Evolutionary conservation across 2,329 filamentous ascomycete genomes (phyloP), one percentile per base, ranked within the genome.

Genomic region (Colletotrichum gloeosporioides): DNA sequence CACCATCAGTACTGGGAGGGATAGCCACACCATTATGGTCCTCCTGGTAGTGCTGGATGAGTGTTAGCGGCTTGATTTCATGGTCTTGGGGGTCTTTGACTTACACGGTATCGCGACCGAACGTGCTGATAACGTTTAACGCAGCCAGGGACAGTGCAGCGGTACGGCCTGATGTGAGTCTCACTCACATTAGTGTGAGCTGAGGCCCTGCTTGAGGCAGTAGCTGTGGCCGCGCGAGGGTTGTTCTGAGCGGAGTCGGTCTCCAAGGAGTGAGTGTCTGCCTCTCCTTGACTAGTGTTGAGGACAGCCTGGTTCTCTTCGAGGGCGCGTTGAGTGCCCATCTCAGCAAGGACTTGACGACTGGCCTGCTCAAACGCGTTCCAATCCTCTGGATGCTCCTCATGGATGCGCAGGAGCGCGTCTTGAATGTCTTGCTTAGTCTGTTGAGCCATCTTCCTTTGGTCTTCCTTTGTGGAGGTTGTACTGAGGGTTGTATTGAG

Each of bases 51-150:
- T 53, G 44, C 44, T 53, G 12, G 10, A 53, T 53, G 2, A 22
- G n/a, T 13, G 44, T 53, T 13, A 53, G 44, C 0, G 44, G 18
- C 1, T 0, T 8, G n/a, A 3, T 3, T 53, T 22, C 22, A n/a
- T 13, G 44, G 3, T 22, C 44, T 53, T 13, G 12, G 44, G n/a
- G 44, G 44, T 22, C 44, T 53, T 53, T 53, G n/a, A 53, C 44
- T 53, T 13, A 53, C 44, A 2, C 44, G 10, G 12, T 53, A 53
- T 13, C 44, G n/a, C 0, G 44, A 53, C 6, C 44, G 44, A 22
- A 25, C 44, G n/a, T 53, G 44, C 44, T 53, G 44, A 4, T 53
- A 53, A 1, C 44, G 6, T 2, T 25, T 25, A 4, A 4, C 44
- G 3, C n/a, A 53, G 10, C n/a, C 12, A 53, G 44, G 6, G n/a